Evolutionary conservation across 305 asterid species (phyloP).

Genomic region (Solanum hybrid): DNA sequence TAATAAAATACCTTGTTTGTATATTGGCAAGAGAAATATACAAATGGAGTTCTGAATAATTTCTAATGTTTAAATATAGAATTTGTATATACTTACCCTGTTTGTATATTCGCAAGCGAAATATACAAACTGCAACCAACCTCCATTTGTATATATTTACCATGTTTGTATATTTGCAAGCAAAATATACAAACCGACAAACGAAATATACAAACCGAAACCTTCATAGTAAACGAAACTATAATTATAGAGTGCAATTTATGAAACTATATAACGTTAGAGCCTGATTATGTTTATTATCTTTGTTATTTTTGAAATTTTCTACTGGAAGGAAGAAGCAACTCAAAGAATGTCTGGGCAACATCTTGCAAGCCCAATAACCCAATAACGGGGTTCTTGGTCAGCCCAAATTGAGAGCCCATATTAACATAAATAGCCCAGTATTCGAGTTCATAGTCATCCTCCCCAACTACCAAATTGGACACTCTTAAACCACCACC

Average conservation of each 20-base stretch:
- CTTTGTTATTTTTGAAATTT: neutral
- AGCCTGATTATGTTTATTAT: too few species aligned
- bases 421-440: neutral
- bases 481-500: neutral
- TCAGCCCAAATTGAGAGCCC: neutral
- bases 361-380: neutral
- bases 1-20: too few species aligned
- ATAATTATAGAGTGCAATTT: neutral
- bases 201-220: neutral
- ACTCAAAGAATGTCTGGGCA: neutral
- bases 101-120: too few species aligned
- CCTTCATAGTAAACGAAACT: neutral
- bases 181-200: too few species aligned
- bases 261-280: neutral
- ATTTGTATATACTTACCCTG: too few species aligned
- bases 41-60: too few species aligned
- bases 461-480: neutral
- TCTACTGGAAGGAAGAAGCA: neutral
- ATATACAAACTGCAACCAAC: too few species aligned
- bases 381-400: neutral
- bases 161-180: neutral
- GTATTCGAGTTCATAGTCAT: neutral
- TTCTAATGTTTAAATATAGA: too few species aligned
- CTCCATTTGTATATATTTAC: too few species aligned
- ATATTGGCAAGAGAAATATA: neutral